Conservation (phyloP, 192 early-diverging fungal genomes). For the Podila minutissima region DNA sequence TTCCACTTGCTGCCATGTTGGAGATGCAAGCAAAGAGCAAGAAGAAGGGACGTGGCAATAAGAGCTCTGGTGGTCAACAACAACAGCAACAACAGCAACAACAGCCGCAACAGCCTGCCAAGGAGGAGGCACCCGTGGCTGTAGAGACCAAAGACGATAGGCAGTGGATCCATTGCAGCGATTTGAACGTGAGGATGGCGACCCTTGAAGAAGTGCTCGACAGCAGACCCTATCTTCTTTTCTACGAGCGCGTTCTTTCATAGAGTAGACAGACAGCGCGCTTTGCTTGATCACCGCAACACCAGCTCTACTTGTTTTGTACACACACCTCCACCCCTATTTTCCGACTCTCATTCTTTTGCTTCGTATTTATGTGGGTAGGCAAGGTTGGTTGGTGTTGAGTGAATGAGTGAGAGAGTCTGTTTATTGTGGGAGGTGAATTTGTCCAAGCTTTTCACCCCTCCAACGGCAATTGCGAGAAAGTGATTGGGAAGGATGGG, state of each 20-base stretch:
- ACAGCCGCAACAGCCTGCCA: not conserved
- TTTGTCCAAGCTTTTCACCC: too few species aligned
- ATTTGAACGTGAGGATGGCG: constrained; percentile 39
- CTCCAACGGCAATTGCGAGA: too few species aligned
- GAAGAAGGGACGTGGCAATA: constrained; percentile 7
- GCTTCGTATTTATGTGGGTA: too few species aligned
- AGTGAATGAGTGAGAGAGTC: too few species aligned
- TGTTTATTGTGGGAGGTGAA: too few species aligned
- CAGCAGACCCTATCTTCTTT: constrained; percentile 51
- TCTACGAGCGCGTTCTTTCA: constrained; percentile 42
- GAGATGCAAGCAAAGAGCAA: constrained; percentile 13
- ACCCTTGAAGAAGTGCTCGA: constrained; percentile 44
- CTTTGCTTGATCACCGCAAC: not conserved
- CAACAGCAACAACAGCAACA: not conserved
- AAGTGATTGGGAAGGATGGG: too few species aligned
- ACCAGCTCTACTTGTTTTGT: not conserved
- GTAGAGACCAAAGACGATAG: constrained; percentile 7
- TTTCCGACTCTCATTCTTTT: not conserved
- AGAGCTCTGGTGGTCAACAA: not conserved
- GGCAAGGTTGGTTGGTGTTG: too few species aligned
- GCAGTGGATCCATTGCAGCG: constrained; percentile 55
- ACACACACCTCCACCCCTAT: not conserved
- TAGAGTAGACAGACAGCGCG: not conserved
- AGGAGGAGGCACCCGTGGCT: not conserved
- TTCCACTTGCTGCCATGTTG: constrained; percentile 18